phyloP scores from a whole-genome alignment of 2,329 filamentous ascomycete genomes.

The Corniculantispora saksenae region DNA sequence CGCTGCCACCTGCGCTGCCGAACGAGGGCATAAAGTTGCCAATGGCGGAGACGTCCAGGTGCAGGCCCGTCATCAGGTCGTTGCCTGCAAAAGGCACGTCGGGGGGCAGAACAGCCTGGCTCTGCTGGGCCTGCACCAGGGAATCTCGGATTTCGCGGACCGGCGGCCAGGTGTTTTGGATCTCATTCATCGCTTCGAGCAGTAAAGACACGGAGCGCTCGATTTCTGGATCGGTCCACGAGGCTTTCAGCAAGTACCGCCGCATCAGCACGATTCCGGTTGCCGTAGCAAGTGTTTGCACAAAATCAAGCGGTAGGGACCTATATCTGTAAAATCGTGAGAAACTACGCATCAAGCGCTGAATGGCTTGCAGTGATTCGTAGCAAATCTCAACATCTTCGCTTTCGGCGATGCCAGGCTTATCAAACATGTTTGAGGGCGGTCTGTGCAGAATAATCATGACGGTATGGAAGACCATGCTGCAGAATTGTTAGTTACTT shows the following conservation, averaged over 20 bases:
- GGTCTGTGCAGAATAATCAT: conserved; percentile 55
- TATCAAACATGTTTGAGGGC: conserved; percentile 44
- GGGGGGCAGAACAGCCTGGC: conserved; percentile 32
- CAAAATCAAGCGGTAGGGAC: conserved; percentile 49
- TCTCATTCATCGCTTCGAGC: conserved; percentile 52
- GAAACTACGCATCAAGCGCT: conserved; percentile 46
- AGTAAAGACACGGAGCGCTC: conserved; percentile 50
- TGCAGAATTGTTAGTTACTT: conserved; percentile 13
- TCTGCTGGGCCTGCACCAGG: conserved; percentile 32
- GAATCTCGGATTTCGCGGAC: conserved; percentile 43
- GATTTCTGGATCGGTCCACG: conserved; percentile 47
- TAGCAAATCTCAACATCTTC: conserved; percentile 53
- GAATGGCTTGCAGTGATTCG: conserved; percentile 47
- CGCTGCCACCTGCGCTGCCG: not conserved
- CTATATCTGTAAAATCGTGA: conserved; percentile 44
- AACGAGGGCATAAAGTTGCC: conserved; percentile 28
- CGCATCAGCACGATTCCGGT: conserved; percentile 50
- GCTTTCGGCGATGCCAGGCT: conserved; percentile 39
- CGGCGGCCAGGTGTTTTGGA: conserved; percentile 52
- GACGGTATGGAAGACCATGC: conserved; percentile 50
- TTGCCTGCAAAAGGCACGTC: conserved; percentile 34
- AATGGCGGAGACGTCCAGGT: conserved; percentile 28
- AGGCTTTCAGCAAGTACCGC: conserved; percentile 40
- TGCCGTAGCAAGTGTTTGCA: conserved; percentile 50
- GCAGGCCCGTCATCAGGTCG: conserved; percentile 36